Base-by-base conservation (phyloP, 768 basidiomycete species). In the Amanita rimosa region DNA sequence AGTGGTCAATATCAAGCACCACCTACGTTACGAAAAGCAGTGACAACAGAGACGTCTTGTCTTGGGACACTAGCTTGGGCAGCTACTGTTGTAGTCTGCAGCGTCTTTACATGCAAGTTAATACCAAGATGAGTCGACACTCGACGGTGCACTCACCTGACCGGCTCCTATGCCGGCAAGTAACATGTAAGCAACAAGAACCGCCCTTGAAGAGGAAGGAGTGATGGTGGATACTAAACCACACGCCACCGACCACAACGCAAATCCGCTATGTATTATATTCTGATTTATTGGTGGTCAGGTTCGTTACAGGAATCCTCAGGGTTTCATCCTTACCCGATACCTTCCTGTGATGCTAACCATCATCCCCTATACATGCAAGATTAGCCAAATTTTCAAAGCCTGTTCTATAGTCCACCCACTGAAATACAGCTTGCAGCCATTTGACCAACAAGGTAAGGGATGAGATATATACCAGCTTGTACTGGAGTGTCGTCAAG, bases 1-100 rank as follows among this genome's bases (percentile, higher is more conserved):
- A 55, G 14, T 46, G 19, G 14, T 19, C 16, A 48, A 7, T 22
- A 22, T 0, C 21, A 37, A 2, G 26, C 6, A 53, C 71, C 6
- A 53, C 71, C 31, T 48, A 78, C 79, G 58, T 82, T 83, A 43
- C 81, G 70, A 48, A 79, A 73, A 0, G 78, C 79, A 0, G 85
- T 87, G 0, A 86, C 83, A 7, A 84, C 81, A 1, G 82, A 81
- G 83, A 88, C 85, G 52, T 89, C 85, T 35, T 69, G 69, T 34
- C 85, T 65, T 0, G 75, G 62, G 0, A 88, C 85, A 21, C 81
- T 79, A 0, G 84, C 83, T 58, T 89, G 86, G 6, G 76, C 80
- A 0, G 81, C 81, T 6, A 85, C 76, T 0, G 82, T 85, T 0
- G 80, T 83, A 0, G 80, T 83, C 58, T 77, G 75, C 11, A 76